phyloP scores from a whole-genome alignment of 202 grass and related monocot species.

The Saccharum hybrid region DNA sequence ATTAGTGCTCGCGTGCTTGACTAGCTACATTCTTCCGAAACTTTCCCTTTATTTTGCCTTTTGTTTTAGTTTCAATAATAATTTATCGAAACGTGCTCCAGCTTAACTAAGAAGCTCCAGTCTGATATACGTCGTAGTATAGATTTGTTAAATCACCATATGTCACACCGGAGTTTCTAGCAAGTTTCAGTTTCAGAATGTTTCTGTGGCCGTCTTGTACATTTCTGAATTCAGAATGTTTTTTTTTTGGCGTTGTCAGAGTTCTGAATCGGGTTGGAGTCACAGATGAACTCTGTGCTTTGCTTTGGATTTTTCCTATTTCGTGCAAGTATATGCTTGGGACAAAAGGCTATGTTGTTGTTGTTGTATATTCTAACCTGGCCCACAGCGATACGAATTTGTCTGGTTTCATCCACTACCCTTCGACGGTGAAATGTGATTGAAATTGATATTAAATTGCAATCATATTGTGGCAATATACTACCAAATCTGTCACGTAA shows the following conservation, averaged over 20 bases:
- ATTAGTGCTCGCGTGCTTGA: neutral
- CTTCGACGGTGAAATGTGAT: slow-evolving; percentile 31
- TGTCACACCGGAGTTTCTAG: neutral
- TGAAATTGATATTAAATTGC: slow-evolving; percentile 29
- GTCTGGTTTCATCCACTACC: slow-evolving; percentile 48
- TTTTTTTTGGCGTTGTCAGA: neutral
- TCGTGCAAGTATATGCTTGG: slow-evolving; percentile 31
- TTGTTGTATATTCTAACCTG: slow-evolving; percentile 48
- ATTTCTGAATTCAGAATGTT: neutral
- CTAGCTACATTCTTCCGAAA: slow-evolving; percentile 2
- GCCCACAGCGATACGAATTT: slow-evolving; percentile 40
- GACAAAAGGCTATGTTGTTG: too few species aligned
- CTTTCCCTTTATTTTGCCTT: neutral
- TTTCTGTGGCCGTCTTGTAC: neutral
- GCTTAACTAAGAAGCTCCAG: neutral
- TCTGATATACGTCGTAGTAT: neutral
- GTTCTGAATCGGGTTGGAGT: neutral
- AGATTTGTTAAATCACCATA: neutral
- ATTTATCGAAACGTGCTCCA: neutral
- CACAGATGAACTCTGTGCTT: slow-evolving; percentile 11
- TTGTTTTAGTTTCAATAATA: neutral
- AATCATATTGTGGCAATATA: neutral
- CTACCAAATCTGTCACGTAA: neutral
- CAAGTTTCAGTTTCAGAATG: neutral
- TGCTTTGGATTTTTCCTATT: slow-evolving; percentile 41